Evolutionary conservation across 108 stramenopile genomes (phyloP), one percentile per base, ranked within the genome.

Genomic region (Skeletonema tropicum): DNA sequence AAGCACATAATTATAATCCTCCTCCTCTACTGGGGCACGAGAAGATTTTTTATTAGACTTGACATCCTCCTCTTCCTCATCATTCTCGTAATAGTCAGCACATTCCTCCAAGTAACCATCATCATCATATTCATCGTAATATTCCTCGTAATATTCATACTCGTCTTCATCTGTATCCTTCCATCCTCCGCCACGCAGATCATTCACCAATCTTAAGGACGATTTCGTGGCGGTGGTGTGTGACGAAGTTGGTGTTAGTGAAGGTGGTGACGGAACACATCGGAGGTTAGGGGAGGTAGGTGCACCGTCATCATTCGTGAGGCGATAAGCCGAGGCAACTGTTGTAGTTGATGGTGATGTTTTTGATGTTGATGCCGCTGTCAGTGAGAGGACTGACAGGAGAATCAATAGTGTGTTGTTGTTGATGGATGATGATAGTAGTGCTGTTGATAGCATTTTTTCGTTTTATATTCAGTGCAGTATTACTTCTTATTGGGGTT

Each of bases 121-220:
- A n/a, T 45, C 42, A 45, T n/a, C 14, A n/a, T 45, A 45, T 10
- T 49, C 48, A 19, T 49, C 48, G 17, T 49, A n/a, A 49, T 49
- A 49, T 19, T 49, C 52, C 23, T 55, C 52, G n/a, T 55, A 55
- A 8, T 55, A 55, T 55, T 55, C 52, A 25, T 55, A 55, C 52
- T 55, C 48, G 4, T 49, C 52, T 55, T 55, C 52, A 55, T 23
- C n/a, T n/a, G n/a, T n/a, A n/a, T n/a, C n/a, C n/a, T n/a, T 23
- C 52, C 52, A 55, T n/a, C 52, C 52, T 21, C 52, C 52, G 25
- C 52, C 52, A 25, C 52, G 52, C 7, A 55, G 10, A 25, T 25
- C 3, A 23, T 55, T 25, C 6, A 55, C 0, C 10, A 55, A 25
- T 55, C 0, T 1, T 2, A 5, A n/a, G 1, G 52, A 21, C 0